phyloP scores from a whole-genome alignment of 2,329 filamentous ascomycete species.

The Fusarium annulatum region DNA sequence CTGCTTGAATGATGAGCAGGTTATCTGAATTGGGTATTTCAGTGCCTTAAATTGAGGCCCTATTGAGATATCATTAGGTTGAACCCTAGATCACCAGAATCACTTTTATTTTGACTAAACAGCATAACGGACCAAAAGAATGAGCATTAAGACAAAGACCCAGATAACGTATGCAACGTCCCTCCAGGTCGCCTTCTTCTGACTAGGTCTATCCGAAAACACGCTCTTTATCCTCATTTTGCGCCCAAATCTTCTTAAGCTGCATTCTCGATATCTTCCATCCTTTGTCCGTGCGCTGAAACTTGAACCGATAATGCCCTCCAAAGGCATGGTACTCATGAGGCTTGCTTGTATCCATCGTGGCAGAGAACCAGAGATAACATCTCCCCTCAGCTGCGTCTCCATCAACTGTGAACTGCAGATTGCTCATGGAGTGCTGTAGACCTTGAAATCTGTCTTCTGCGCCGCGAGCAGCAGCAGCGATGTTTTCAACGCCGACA shows the following conservation, averaged over 20 bases:
- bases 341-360: neutral
- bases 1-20: neutral
- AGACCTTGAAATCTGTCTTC: neutral
- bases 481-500: neutral
- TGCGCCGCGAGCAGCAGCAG: neutral
- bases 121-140: neutral
- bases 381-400: neutral
- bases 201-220: neutral
- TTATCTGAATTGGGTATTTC: neutral
- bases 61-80: too few species aligned
- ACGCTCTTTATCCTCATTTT: neutral
- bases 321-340: neutral
- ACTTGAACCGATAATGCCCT: neutral
- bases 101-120: too few species aligned
- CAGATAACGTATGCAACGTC: neutral
- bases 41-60: neutral
- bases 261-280: neutral
- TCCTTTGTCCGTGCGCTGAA: neutral
- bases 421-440: neutral
- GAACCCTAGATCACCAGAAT: too few species aligned
- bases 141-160: neutral
- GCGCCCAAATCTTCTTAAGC: neutral
- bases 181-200: neutral
- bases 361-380: neutral
- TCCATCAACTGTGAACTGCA: rapidly evolving